These are phyloP conservation scores for Tagetes patula DNA, from an alignment of 129 eudicot genomes.

Conservation along the genomic window DNA sequence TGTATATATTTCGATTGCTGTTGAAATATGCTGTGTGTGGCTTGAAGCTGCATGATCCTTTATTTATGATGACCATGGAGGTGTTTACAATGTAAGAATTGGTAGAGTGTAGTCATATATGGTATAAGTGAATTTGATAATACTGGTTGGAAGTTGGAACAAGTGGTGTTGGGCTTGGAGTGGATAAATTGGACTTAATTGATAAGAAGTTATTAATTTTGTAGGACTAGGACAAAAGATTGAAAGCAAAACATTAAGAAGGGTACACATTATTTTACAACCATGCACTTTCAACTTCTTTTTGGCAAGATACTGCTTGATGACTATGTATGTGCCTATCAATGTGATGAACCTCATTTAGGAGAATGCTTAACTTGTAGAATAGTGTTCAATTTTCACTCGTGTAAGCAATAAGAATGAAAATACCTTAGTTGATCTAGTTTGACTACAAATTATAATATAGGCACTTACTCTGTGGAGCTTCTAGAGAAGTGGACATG, in stretches of 20 bases:
- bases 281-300: not conserved
- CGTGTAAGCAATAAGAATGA: not conserved
- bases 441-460: not conserved
- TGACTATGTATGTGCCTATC: constrained; percentile 10
- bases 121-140: not conserved
- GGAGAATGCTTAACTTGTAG: not conserved
- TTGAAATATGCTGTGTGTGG: not conserved
- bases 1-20: not conserved
- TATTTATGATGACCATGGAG: constrained; percentile 18
- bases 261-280: not conserved
- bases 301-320: not conserved
- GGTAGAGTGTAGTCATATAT: not conserved
- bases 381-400: not conserved
- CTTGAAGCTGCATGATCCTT: constrained; percentile 8
- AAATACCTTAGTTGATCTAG: not conserved
- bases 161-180: not conserved
- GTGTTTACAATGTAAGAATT: constrained; percentile 11
- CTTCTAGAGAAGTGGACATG: not conserved
- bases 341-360: not conserved
- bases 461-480: not conserved
- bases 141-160: not conserved
- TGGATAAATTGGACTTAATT: not conserved
- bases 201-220: not conserved
- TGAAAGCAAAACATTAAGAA: not conserved
- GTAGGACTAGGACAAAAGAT: not conserved